Conservation (phyloP, 2,329 filamentous ascomycete genomes). For the Hypoxylon sp. region DNA sequence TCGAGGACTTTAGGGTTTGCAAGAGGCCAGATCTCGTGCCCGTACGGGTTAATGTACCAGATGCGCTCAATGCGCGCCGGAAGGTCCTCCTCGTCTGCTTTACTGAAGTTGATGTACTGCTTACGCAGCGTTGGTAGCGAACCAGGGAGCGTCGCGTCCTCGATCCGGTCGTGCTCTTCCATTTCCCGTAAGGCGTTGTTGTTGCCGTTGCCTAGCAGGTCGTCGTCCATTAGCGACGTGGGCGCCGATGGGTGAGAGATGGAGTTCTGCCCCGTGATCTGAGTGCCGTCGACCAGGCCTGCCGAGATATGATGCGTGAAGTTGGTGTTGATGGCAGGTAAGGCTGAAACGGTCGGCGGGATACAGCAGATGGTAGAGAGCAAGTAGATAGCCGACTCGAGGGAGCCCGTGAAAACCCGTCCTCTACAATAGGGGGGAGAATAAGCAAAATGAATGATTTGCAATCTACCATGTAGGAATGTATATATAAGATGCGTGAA, state of each 20-base stretch:
- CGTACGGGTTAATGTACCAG: conserved; percentile 99
- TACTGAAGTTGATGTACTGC: conserved; percentile 86
- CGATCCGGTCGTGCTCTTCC: conserved; percentile 74
- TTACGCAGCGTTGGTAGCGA: conserved; percentile 84
- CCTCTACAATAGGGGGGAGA: conserved; percentile 61
- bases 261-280: conserved; percentile 92
- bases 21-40: conserved; percentile 90
- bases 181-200: conserved; percentile 55
- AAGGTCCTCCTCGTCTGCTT: conserved; percentile 80
- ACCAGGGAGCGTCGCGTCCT: conserved; percentile 86
- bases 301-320: conserved; percentile 96
- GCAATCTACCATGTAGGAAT: not conserved
- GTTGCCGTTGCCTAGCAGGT: conserved; percentile 35
- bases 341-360: conserved; percentile 79
- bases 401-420: conserved; percentile 89
- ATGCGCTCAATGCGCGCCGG: conserved; percentile 83
- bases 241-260: conserved; percentile 86
- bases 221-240: conserved; percentile 64
- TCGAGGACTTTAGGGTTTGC: conserved; percentile 86
- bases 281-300: conserved; percentile 79
- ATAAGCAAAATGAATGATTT: not conserved
- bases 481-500: not conserved
- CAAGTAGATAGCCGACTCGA: conserved; percentile 93
- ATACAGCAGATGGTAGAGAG: conserved; percentile 90
- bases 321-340: conserved; percentile 94